Evolutionary conservation across 371 early-diverging fungal species (phyloP).

Genomic region (Coelomomyces lativittatus): DNA sequence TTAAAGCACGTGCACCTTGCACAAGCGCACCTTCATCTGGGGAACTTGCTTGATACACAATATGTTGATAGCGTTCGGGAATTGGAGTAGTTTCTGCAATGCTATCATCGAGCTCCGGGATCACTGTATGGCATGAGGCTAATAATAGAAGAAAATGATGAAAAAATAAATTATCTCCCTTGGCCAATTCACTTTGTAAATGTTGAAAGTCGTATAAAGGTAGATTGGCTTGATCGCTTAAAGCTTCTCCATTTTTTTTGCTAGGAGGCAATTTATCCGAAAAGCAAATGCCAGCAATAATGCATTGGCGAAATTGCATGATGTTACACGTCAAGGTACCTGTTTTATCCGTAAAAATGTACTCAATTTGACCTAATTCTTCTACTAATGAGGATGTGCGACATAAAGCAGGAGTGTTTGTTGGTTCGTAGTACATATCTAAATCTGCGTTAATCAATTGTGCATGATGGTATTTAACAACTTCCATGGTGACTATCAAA

Average conservation of each 20-base stretch:
- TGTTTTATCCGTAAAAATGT: constrained; percentile 4
- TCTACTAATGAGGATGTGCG: constrained; percentile 78
- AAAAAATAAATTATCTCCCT: constrained; percentile 1
- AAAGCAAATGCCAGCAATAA: constrained; percentile 58
- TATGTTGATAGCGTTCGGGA: too few relatives aligned
- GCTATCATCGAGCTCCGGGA: constrained; percentile 58
- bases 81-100: too few relatives aligned
- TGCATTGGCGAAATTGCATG: constrained; percentile 79
- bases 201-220: constrained; percentile 3
- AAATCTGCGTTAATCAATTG: constrained; percentile 60
- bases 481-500: constrained; percentile 78
- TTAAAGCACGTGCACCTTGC: constrained; percentile 49
- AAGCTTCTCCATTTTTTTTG: not conserved
- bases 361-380: constrained; percentile 62
- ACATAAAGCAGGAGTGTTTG: constrained; percentile 65
- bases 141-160: constrained; percentile 45
- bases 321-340: constrained; percentile 84
- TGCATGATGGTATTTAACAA: constrained; percentile 66
- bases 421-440: constrained; percentile 66
- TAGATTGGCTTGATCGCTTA: not conserved
- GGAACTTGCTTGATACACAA: constrained; percentile 69
- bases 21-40: constrained; percentile 83
- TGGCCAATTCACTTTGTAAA: constrained; percentile 2
- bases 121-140: constrained; percentile 88
- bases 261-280: constrained; percentile 21